phyloP scores from a whole-genome alignment of 2,329 filamentous ascomycete species.

The Aspergillus udagawae region DNA sequence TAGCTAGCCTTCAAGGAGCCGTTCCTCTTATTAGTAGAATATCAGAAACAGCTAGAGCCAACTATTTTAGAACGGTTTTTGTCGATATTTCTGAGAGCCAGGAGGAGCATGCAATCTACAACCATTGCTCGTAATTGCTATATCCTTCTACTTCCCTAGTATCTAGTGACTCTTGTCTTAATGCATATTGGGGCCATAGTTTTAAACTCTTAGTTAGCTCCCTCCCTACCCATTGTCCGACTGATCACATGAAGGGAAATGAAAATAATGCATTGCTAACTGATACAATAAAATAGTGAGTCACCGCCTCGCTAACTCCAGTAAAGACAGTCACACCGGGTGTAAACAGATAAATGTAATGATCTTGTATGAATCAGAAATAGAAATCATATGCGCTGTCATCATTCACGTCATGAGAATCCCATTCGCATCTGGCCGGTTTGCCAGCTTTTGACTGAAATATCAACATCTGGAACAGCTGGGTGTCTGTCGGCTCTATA shows the following conservation, averaged over 20 bases:
- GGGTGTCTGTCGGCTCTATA: constrained; percentile 16
- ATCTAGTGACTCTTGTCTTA: not conserved
- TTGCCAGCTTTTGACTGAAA: not conserved
- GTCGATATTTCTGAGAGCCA: too few relatives aligned
- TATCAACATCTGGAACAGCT: constrained; percentile 1
- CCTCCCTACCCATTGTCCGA: not conserved
- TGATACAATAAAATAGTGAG: not conserved
- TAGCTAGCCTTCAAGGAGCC: not conserved
- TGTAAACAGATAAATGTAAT: constrained; percentile 4
- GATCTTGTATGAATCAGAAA: constrained; percentile 5
- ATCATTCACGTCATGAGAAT: constrained; percentile 23
- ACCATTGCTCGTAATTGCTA: not conserved
- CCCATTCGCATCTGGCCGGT: constrained; percentile 2
- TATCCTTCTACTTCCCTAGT: not conserved
- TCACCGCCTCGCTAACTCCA: not conserved
- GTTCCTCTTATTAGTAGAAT: too few relatives aligned
- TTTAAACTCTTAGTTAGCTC: not conserved
- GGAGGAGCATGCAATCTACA: too few relatives aligned
- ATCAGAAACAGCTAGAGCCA: too few relatives aligned
- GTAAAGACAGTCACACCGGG: not conserved
- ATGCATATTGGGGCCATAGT: not conserved
- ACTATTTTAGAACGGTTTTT: too few relatives aligned
- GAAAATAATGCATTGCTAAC: not conserved
- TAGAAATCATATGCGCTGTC: constrained; percentile 11
- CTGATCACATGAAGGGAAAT: not conserved